Percentiles rank a stretch among this genome's conserved stretches.
These are phyloP conservation scores for Phytophthora cryptogea DNA, from an alignment of 352 stramenopile species.

Conservation along the genomic window DNA sequence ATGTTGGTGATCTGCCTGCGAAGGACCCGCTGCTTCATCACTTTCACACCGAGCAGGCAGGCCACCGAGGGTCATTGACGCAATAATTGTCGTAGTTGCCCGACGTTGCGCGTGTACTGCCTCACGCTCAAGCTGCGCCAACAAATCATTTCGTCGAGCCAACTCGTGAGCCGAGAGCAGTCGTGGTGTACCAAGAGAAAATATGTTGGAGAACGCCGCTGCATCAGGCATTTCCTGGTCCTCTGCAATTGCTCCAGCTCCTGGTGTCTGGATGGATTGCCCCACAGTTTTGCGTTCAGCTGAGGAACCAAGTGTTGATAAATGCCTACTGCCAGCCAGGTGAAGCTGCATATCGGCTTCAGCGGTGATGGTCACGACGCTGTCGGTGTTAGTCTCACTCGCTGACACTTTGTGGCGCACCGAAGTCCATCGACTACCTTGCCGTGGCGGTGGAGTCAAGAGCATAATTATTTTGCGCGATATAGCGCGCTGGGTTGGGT, in stretches of 20 bases:
- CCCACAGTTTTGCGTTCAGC: slow-evolving; percentile 15
- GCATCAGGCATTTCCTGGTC: slow-evolving; percentile 15
- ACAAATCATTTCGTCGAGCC: slow-evolving; percentile 52
- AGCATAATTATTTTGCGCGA: slow-evolving; percentile 27
- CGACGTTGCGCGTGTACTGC: slow-evolving; percentile 29
- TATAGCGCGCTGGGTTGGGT: slow-evolving; percentile 18
- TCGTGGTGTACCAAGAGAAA: slow-evolving; percentile 59
- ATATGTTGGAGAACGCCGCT: slow-evolving; percentile 58
- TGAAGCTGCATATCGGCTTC: slow-evolving; percentile 23
- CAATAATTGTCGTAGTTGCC: slow-evolving; percentile 38
- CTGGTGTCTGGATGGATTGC: neutral
- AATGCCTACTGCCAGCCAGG: slow-evolving; percentile 1
- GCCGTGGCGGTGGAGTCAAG: slow-evolving; percentile 20
- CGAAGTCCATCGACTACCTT: slow-evolving; percentile 29
- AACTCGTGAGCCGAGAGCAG: slow-evolving; percentile 53
- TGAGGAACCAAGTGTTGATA: neutral
- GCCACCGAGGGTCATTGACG: slow-evolving; percentile 30
- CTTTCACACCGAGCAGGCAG: neutral
- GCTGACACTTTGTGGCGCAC: slow-evolving; percentile 23
- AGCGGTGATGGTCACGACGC: slow-evolving; percentile 18
- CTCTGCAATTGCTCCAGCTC: neutral
- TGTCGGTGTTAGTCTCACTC: slow-evolving; percentile 6
- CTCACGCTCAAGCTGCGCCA: slow-evolving; percentile 51
- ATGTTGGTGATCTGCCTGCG: slow-evolving; percentile 23
- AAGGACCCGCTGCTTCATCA: slow-evolving; percentile 11